phyloP scores from a whole-genome alignment of 768 basidiomycete species.

The Boletellus emodensis region DNA sequence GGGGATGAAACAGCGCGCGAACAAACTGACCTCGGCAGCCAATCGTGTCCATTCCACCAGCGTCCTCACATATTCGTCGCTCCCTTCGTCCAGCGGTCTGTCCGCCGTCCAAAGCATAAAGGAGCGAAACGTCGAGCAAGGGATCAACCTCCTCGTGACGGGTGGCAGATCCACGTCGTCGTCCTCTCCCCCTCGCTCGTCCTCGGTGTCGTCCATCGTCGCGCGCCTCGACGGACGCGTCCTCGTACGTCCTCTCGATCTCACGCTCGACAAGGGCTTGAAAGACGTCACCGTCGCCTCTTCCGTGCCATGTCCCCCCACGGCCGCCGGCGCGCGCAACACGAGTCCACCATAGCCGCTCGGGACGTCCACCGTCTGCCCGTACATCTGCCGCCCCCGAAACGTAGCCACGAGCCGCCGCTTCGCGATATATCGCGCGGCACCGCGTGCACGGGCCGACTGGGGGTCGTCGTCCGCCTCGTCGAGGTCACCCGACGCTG shows the following conservation, averaged over 20 bases:
- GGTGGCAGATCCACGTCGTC: background rate
- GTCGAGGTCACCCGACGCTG: background rate
- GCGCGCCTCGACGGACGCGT: constrained; percentile 22
- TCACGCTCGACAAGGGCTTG: constrained; percentile 6
- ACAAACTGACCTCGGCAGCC: constrained; percentile 51
- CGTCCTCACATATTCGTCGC: constrained; percentile 68
- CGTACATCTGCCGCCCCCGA: constrained; percentile 71
- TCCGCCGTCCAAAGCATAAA: constrained; percentile 79
- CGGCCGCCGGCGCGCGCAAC: constrained; percentile 33
- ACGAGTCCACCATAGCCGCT: constrained; percentile 66
- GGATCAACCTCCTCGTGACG: constrained; percentile 36
- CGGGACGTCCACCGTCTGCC: constrained; percentile 58
- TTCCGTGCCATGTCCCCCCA: constrained; percentile 12
- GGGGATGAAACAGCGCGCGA: background rate
- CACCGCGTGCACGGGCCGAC: background rate
- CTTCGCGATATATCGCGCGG: no score
- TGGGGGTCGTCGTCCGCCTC: background rate
- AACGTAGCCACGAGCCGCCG: constrained; percentile 55
- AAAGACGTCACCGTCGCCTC: constrained; percentile 1
- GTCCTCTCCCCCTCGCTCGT: constrained; percentile 17
- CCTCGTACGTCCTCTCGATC: constrained; percentile 8
- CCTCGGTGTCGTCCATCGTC: no score
- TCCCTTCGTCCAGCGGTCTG: constrained; percentile 60
- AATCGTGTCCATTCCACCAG: constrained; percentile 69
- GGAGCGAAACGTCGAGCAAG: constrained; percentile 55